phyloP scores from a whole-genome alignment of 1,284 basidiomycete genomes.

The Pterula multifida region DNA sequence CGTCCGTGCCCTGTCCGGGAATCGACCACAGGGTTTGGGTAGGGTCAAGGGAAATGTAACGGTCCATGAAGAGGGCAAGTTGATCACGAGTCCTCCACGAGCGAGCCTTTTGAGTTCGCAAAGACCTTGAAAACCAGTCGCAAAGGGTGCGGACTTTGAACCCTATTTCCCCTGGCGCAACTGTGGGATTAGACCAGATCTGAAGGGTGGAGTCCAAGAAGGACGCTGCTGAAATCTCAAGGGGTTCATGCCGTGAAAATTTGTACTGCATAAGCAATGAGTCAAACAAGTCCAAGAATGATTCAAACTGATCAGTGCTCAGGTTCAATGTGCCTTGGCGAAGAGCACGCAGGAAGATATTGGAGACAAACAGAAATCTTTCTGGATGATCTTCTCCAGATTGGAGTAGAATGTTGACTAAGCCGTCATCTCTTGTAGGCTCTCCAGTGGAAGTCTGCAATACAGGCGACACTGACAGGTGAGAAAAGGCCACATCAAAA shows the following conservation, averaged over 20 bases:
- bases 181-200: constrained; percentile 44
- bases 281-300: constrained; percentile 42
- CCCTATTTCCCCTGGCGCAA: constrained; percentile 26
- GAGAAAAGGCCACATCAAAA: constrained; percentile 37
- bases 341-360: constrained; percentile 44
- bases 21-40: constrained; percentile 35
- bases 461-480: constrained; percentile 44
- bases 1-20: constrained; percentile 18
- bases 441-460: constrained; percentile 45
- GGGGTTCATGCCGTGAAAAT: constrained; percentile 41
- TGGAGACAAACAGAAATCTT: constrained; percentile 46
- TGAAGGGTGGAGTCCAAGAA: constrained; percentile 56
- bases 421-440: constrained; percentile 47
- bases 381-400: constrained; percentile 30
- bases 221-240: constrained; percentile 44
- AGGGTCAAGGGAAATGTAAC: constrained; percentile 53
- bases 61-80: constrained; percentile 53
- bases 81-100: constrained; percentile 64
- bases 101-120: constrained; percentile 30
- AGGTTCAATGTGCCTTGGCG: constrained; percentile 44
- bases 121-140: constrained; percentile 35
- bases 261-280: constrained; percentile 45
- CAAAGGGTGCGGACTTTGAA: constrained; percentile 37
- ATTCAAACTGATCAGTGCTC: constrained; percentile 33
- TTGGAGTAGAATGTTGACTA: constrained; percentile 47